Base-by-base conservation (phyloP, 1,139 yeast genomes). In the Yamadazyma kanchanaburiensis region DNA sequence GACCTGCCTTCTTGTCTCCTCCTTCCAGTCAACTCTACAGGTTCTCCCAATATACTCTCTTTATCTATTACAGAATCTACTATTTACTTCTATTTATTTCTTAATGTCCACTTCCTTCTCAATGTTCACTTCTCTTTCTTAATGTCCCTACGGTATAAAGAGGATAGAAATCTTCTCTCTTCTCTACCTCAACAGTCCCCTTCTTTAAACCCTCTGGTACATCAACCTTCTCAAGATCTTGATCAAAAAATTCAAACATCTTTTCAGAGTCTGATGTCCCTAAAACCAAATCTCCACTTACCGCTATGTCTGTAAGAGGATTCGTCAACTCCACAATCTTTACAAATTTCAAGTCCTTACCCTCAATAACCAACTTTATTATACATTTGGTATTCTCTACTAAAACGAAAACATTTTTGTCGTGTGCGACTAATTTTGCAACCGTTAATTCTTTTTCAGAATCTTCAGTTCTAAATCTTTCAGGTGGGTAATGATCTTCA, bases 91-190 rank as follows among this genome's bases (percentile, higher is more conserved):
- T n/a, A n/a, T n/a, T n/a, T n/a, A n/a, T n/a, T n/a, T n/a, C n/a
- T n/a, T n/a, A n/a, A n/a, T n/a, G n/a, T n/a, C n/a, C n/a, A n/a
- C n/a, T n/a, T n/a, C n/a, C n/a, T n/a, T n/a, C n/a, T 34, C 40
- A 65, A 39, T 83, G 87, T 51, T 86, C 95, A 40, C 94, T 83
- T 55, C 94, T 79, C 60, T 87, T 87, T 50, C 95, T 79, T 45
- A 87, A 66, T 25, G 77, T 70, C 37, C 74, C 70, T 22, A 77
- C 67, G 31, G 70, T 69, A 53, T 81, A 83, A 45, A 86, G 67
- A 11, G 91, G 85, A 40, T 76, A 77, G 31, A 76, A 56, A 11
- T 78, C 80, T 2, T 53, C 33, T 53, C 70, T 42, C 37, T 59
- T 47, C 2, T 56, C 51, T 6, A 60, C 60, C 10, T 70, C 67